Percentiles rank a stretch among this genome's conserved stretches.
Evolutionary conservation across 73 alveolate species (phyloP).

Genomic region (Uronychia setigera): DNA sequence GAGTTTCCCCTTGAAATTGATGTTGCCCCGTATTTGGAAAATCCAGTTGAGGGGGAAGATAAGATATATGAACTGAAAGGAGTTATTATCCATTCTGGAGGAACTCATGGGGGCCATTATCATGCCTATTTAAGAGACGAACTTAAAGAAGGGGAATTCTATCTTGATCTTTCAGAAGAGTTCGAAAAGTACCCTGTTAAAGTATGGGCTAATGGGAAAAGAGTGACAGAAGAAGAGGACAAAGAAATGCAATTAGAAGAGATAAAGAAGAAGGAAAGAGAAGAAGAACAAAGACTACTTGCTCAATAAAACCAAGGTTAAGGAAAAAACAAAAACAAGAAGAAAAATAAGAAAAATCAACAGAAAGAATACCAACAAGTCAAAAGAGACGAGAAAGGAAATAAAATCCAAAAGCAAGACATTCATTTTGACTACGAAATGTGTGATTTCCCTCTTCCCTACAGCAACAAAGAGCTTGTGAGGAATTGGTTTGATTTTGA

Average conservation of each 20-base stretch:
- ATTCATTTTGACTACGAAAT: slow-evolving; percentile 66
- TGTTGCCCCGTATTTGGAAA: slow-evolving; percentile 73
- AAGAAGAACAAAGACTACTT: not conserved
- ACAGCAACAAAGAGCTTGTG: slow-evolving; percentile 76
- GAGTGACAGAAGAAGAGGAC: slow-evolving; percentile 47
- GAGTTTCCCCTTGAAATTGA: slow-evolving; percentile 96
- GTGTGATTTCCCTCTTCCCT: slow-evolving; percentile 89
- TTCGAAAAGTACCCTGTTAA: slow-evolving; percentile 62
- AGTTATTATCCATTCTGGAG: slow-evolving; percentile 96
- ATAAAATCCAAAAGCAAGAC: slow-evolving; percentile 33
- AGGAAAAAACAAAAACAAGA: slow-evolving; percentile 34
- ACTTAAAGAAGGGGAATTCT: slow-evolving; percentile 95
- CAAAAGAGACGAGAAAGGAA: slow-evolving; percentile 60
- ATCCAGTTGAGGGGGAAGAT: slow-evolving; percentile 69
- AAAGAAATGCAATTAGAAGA: not conserved
- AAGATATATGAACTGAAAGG: slow-evolving; percentile 90
- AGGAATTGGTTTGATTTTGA: slow-evolving; percentile 97
- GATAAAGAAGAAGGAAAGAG: slow-evolving; percentile 4
- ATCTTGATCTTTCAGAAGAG: slow-evolving; percentile 52
- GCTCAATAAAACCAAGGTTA: no score
- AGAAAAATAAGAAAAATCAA: slow-evolving; percentile 35
- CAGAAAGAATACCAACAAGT: slow-evolving; percentile 40
- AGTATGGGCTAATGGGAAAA: slow-evolving; percentile 29
- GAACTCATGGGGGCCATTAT: slow-evolving; percentile 98
- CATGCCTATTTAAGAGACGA: slow-evolving; percentile 95